Evolutionary conservation across 2,329 filamentous ascomycete species (phyloP).

Genomic region (Myriosclerotinia curreyana): DNA sequence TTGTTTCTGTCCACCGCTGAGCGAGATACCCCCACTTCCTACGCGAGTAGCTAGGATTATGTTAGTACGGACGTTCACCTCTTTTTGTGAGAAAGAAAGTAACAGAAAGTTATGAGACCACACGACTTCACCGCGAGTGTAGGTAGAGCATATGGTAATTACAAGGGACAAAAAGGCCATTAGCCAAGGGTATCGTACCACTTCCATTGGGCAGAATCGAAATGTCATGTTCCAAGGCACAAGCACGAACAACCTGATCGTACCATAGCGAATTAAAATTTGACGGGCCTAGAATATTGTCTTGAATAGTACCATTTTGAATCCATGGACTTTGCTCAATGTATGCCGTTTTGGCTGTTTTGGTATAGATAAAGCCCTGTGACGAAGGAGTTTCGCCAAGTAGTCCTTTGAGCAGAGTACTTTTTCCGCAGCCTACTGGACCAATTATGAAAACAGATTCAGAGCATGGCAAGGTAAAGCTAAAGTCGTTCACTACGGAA

Average conservation of each 20-base stretch:
- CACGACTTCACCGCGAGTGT: neutral
- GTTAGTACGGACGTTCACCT: slow-evolving; percentile 9
- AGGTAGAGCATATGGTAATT: neutral
- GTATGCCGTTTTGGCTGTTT: slow-evolving; percentile 39
- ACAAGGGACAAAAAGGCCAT: neutral
- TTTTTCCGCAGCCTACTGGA: slow-evolving; percentile 39
- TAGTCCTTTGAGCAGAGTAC: slow-evolving; percentile 36
- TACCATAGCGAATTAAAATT: slow-evolving; percentile 58
- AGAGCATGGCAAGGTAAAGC: slow-evolving; percentile 24
- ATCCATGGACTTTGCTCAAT: slow-evolving; percentile 49
- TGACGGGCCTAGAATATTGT: slow-evolving; percentile 43
- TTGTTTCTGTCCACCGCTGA: slow-evolving; percentile 38
- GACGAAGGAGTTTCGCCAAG: slow-evolving; percentile 34
- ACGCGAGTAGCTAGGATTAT: slow-evolving; percentile 26
- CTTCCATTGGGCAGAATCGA: slow-evolving; percentile 59
- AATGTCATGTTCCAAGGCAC: slow-evolving; percentile 59
- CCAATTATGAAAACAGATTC: slow-evolving; percentile 37
- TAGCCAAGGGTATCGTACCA: slow-evolving; percentile 55
- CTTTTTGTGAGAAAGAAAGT: neutral
- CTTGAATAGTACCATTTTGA: slow-evolving; percentile 43
- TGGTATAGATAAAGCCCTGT: slow-evolving; percentile 33
- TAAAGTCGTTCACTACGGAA: slow-evolving; percentile 28
- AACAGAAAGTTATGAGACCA: neutral
- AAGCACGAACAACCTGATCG: slow-evolving; percentile 60
- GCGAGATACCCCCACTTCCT: slow-evolving; percentile 39